These are phyloP conservation scores for Camelina neglecta DNA, from an alignment of 345 rosid genomes.

Conservation along the genomic window DNA sequence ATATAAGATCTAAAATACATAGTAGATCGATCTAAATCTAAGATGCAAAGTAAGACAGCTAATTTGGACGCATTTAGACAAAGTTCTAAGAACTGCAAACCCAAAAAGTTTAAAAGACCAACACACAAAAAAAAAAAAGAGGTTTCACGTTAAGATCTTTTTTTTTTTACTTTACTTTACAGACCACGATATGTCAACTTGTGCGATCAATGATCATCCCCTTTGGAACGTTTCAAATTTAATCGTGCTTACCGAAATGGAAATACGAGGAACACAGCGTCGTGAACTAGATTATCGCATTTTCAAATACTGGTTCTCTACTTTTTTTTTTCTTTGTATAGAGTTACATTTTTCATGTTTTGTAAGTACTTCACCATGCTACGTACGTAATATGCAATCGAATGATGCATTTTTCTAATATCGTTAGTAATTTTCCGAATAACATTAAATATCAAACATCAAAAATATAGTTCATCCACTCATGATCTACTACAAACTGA, in stretches of 20 bases:
- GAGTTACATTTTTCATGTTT: not conserved
- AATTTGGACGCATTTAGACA: constrained; percentile 36
- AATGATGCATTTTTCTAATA: not conserved
- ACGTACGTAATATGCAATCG: not conserved
- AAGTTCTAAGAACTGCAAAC: constrained; percentile 23
- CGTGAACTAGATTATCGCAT: not conserved
- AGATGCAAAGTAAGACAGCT: constrained; percentile 37
- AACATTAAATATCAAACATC: not conserved
- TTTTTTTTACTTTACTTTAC: constrained; percentile 22
- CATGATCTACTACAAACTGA: constrained; percentile 20
- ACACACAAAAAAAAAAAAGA: not conserved
- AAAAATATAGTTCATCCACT: not conserved
- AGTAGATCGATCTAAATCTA: constrained; percentile 42
- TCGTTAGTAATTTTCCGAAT: not conserved
- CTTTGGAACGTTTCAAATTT: constrained; percentile 8
- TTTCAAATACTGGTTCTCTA: not conserved
- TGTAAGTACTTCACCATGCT: not conserved
- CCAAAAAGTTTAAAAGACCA: constrained; percentile 17
- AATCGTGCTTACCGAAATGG: not conserved
- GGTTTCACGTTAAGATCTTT: constrained; percentile 11
- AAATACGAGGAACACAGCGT: not conserved
- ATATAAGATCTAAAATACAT: constrained; percentile 2
- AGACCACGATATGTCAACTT: constrained; percentile 37
- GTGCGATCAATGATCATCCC: constrained; percentile 23
- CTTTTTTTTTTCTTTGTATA: not conserved